Evolutionary conservation across 179 eudicot species (phyloP).

Genomic region (Actinidia arguta): DNA sequence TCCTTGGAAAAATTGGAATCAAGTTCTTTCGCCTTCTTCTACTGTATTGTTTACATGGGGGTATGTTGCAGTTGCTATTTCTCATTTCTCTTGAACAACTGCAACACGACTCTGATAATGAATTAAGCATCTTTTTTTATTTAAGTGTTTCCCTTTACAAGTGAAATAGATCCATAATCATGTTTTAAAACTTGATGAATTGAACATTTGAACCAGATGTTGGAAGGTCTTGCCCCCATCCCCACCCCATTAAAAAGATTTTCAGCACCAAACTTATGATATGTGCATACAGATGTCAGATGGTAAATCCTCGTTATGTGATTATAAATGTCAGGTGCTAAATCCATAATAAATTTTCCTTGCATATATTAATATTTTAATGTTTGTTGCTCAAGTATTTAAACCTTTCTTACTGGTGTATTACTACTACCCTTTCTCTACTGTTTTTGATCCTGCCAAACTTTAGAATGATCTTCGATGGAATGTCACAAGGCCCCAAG

Average conservation of each 20-base stretch:
- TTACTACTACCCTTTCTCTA: conserved; percentile 87
- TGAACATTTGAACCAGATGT: no score
- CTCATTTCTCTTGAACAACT: no score
- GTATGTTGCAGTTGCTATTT: no score
- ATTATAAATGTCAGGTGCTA: not conserved
- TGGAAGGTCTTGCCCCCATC: not conserved
- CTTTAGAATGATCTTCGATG: conserved; percentile 94
- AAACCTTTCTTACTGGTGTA: conserved; percentile 57
- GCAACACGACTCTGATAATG: no score
- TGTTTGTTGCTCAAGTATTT: not conserved
- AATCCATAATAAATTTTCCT: not conserved
- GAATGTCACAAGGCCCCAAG: conserved; percentile 94
- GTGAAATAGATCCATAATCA: no score
- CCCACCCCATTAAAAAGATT: no score
- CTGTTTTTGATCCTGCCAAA: conserved; percentile 85
- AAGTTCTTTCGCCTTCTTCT: not conserved
- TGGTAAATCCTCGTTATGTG: not conserved
- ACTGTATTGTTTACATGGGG: not conserved
- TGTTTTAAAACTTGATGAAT: no score
- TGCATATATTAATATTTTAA: conserved; percentile 3
- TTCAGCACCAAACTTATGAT: not conserved
- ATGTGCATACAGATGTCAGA: not conserved
- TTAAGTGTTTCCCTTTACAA: no score
- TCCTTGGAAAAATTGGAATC: not conserved
- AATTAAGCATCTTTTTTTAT: no score